phyloP scores from a whole-genome alignment of 768 basidiomycete genomes.

The Lactarius hatsudake region DNA sequence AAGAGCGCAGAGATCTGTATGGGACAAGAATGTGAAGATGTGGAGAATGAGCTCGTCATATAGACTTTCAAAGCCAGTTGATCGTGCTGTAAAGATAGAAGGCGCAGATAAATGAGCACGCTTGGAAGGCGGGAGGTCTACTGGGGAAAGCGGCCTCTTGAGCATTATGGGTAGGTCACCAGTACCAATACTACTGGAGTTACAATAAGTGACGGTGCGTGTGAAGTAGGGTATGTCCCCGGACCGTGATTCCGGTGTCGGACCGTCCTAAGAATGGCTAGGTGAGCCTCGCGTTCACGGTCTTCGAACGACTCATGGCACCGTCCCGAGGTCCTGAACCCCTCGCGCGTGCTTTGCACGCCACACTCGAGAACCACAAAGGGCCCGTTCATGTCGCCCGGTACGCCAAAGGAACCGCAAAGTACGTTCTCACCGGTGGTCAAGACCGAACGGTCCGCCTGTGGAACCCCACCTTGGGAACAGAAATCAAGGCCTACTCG shows the following conservation, averaged over 20 bases:
- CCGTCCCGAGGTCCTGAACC: slow-evolving; percentile 41
- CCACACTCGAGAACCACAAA: slow-evolving; percentile 62
- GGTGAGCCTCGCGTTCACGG: not conserved
- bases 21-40: slow-evolving; percentile 70
- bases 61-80: slow-evolving; percentile 46
- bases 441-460: slow-evolving; percentile 86
- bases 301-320: slow-evolving; percentile 30
- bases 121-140: slow-evolving; percentile 54
- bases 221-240: not conserved
- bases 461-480: slow-evolving; percentile 84
- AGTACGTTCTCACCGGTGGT: slow-evolving; percentile 91
- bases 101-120: slow-evolving; percentile 33
- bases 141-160: slow-evolving; percentile 34
- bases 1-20: slow-evolving; percentile 61
- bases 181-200: not conserved
- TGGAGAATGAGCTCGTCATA: slow-evolving; percentile 75
- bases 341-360: slow-evolving; percentile 60
- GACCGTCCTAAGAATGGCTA: not conserved
- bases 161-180: slow-evolving; percentile 23
- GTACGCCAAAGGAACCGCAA: slow-evolving; percentile 84
- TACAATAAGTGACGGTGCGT: not conserved
- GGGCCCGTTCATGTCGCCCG: slow-evolving; percentile 89
- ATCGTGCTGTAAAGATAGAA: slow-evolving; percentile 29
- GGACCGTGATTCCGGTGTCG: not conserved
- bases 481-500: slow-evolving; percentile 87